Evolutionary conservation across 129 eudicot species (phyloP).

Genomic region (Silybum marianum): DNA sequence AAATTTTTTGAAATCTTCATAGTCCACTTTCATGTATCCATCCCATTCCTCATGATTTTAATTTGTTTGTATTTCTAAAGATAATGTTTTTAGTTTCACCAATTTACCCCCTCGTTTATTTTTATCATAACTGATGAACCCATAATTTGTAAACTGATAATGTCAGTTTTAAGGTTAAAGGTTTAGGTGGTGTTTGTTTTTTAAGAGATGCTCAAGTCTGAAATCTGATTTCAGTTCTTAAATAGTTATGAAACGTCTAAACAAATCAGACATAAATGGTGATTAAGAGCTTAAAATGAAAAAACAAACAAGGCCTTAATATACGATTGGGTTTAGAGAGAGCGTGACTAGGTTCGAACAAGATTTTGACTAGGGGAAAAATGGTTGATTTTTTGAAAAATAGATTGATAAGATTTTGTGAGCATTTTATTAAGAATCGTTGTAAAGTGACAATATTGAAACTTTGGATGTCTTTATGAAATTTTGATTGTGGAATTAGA

Average conservation of each 20-base stretch:
- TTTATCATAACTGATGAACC: not conserved
- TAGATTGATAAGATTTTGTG: not conserved
- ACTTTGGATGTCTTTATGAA: conserved; percentile 15
- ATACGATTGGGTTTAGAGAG: not conserved
- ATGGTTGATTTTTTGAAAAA: not conserved
- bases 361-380: not conserved
- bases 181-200: too few species aligned
- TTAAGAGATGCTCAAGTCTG: too few species aligned
- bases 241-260: too few species aligned
- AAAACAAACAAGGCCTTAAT: too few species aligned
- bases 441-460: conserved; percentile 4
- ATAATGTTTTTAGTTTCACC: not conserved
- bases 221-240: too few species aligned
- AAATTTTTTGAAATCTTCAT: conserved; percentile 34
- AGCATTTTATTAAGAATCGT: not conserved
- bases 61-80: conserved; percentile 22
- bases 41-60: conserved; percentile 31
- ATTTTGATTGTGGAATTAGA: conserved; percentile 5
- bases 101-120: conserved; percentile 9
- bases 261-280: too few species aligned
- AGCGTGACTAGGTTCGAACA: not conserved
- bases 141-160: not conserved
- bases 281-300: too few species aligned
- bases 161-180: not conserved
- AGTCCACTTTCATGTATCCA: conserved; percentile 31